phyloP scores from a whole-genome alignment of 2,329 filamentous ascomycete genomes.

The Escovopsis sp. region DNA sequence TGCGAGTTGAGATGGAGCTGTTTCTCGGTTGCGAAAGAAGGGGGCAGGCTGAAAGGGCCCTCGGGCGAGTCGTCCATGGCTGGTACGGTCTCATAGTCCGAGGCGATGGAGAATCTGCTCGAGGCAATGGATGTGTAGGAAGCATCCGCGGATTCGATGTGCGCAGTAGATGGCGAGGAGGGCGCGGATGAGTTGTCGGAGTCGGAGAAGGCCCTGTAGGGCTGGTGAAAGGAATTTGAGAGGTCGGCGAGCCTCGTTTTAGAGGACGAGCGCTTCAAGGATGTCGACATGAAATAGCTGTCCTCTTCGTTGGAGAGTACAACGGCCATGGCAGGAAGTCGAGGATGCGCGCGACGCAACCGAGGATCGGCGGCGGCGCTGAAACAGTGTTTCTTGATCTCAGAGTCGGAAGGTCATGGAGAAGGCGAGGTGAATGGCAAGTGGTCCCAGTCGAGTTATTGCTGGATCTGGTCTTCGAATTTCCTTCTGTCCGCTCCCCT shows the following conservation, averaged over 20 bases:
- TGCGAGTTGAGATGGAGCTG: conserved; percentile 23
- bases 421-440: neutral
- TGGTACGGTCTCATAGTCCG: conserved; percentile 36
- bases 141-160: conserved; percentile 37
- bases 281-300: conserved; percentile 38
- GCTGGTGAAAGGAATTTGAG: conserved; percentile 30
- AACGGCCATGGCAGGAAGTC: conserved; percentile 31
- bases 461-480: no score
- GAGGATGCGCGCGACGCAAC: conserved; percentile 2
- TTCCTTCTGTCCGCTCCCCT: neutral
- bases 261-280: conserved; percentile 45
- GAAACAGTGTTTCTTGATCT: neutral
- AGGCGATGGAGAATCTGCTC: conserved; percentile 47
- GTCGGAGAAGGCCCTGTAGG: conserved; percentile 28
- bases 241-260: conserved; percentile 40
- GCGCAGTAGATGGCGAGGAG: conserved; percentile 39
- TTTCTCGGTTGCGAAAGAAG: conserved; percentile 28
- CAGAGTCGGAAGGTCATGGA: conserved; percentile 2
- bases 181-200: conserved; percentile 37
- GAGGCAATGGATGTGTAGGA: conserved; percentile 49
- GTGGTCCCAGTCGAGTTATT: neutral
- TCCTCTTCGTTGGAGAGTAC: conserved; percentile 43
- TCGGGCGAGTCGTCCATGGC: conserved; percentile 29
- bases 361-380: neutral
- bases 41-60: conserved; percentile 32